These are phyloP conservation scores for Cucurbita ficifolia DNA, from an alignment of 306 rosid genomes.

Conservation along the genomic window DNA sequence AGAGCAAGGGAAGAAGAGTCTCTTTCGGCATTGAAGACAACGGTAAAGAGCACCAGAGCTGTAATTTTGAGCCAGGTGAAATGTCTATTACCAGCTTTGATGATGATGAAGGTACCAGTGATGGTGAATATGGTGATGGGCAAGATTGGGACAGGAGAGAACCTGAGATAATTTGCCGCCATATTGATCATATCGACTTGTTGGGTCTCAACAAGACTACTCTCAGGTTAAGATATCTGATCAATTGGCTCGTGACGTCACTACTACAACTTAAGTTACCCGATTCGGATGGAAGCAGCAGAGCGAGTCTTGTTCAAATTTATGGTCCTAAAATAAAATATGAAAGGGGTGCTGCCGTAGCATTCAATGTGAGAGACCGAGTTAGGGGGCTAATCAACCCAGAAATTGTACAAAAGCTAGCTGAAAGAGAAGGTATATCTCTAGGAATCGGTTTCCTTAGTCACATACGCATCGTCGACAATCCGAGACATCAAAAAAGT, in stretches of 20 bases:
- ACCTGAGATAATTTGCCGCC: constrained; percentile 58
- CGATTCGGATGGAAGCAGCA: constrained; percentile 31
- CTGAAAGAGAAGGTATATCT: constrained; percentile 80
- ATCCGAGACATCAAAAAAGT: constrained; percentile 34
- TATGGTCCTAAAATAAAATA: constrained; percentile 93
- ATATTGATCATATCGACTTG: constrained; percentile 63
- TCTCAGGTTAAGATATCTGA: constrained; percentile 61
- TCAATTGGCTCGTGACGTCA: constrained; percentile 93
- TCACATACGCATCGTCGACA: constrained; percentile 60
- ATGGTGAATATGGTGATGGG: constrained; percentile 64
- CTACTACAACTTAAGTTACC: constrained; percentile 60
- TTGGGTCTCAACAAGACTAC: constrained; percentile 94
- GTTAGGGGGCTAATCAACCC: constrained; percentile 57
- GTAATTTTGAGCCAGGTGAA: constrained; percentile 45
- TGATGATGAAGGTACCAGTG: constrained; percentile 58
- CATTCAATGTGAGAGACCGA: constrained; percentile 72
- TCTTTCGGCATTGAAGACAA: constrained; percentile 75
- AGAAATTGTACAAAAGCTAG: constrained; percentile 82
- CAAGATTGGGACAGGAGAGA: constrained; percentile 50
- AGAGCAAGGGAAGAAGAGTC: constrained; percentile 58
- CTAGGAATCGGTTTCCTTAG: constrained; percentile 78
- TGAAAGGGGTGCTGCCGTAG: constrained; percentile 93
- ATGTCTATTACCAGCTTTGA: constrained; percentile 50
- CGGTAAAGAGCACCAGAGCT: constrained; percentile 33
- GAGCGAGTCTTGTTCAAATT: constrained; percentile 49